Evolutionary conservation across 1,139 yeast species (phyloP), one percentile per base, ranked within the genome.

Genomic region (Hemisphaericaspora subhashii): DNA sequence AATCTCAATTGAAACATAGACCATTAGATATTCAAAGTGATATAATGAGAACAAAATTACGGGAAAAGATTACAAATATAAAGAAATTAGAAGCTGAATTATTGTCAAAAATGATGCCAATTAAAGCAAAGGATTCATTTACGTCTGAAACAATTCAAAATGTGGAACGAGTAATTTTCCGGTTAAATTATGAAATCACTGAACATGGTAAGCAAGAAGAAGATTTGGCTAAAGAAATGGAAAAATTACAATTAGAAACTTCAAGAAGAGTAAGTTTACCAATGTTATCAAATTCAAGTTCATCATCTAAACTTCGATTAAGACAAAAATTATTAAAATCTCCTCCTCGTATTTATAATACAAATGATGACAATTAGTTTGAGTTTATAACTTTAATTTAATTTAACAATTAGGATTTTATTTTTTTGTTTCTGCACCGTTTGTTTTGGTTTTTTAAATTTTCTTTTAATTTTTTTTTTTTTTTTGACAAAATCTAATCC

Each of bases 11-110:
- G 14, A 47, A 44, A 23, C 40, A 38, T 16, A 45, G 55, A 16
- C 64, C 64, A 11, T 50, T 63, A 18, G 66, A 58, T 37, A 45
- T 53, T 23, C 53, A 48, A 33, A 51, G 52, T 30, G 56, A 52
- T 27, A 26, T 42, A 9, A 39, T 57, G 28, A 57, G 52, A 43
- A 50, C 28, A 1, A 43, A 38, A 7, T 35, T 63, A 12, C 50
- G 66, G 9, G 40, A 30, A 15, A 60, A 60, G 37, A 41, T 58
- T 13, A 28, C 38, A 3, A 38, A 41, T 5, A 48, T 60, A 7
- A 41, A 49, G 31, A 33, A 41, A 5, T 44, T 55, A 9, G 58
- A 57, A 41, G 50, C 53, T 21, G 41, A 54, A 23, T 37, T 60
- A 11, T 42, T 52, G 7, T 31, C 45, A n/a, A 33, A 44, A 27